Evolutionary conservation across 2,329 filamentous ascomycete genomes (phyloP).

Genomic region (Penicillium sp.): DNA sequence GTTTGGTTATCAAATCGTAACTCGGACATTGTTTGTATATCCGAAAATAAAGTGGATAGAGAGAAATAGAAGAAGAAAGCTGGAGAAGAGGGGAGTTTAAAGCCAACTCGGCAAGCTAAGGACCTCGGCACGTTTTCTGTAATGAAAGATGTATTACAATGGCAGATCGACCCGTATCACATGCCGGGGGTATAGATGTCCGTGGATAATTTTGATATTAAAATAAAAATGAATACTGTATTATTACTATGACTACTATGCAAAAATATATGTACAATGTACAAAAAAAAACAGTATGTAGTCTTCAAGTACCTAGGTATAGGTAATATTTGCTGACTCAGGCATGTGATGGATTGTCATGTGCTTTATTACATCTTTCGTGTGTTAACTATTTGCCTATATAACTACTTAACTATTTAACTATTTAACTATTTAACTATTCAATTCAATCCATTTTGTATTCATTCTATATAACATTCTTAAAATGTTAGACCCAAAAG

Average conservation of each 20-base stretch:
- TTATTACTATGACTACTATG: background rate
- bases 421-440: too few species aligned
- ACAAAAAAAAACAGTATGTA: too few species aligned
- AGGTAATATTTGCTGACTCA: slow-evolving; percentile 17
- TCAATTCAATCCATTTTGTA: too few species aligned
- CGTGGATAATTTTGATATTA: too few species aligned
- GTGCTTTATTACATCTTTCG: slow-evolving; percentile 4
- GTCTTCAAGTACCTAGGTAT: background rate
- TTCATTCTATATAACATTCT: too few species aligned
- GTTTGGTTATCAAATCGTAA: slow-evolving; percentile 85
- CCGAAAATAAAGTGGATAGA: slow-evolving; percentile 13
- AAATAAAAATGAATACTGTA: background rate
- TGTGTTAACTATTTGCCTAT: too few species aligned
- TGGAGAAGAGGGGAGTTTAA: slow-evolving; percentile 27
- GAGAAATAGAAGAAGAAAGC: slow-evolving; percentile 16
- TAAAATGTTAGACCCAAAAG: too few species aligned
- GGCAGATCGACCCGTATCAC: slow-evolving; percentile 32
- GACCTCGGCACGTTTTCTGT: slow-evolving; percentile 36
- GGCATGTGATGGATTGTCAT: slow-evolving; percentile 26
- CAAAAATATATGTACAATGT: background rate
- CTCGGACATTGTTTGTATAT: slow-evolving; percentile 56
- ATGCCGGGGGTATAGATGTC: slow-evolving; percentile 28
- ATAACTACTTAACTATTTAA: too few species aligned
- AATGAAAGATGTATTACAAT: slow-evolving; percentile 17
- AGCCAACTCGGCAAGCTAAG: slow-evolving; percentile 33